Evolutionary conservation across 768 basidiomycete genomes (phyloP), one percentile per base, ranked within the genome.

Genomic region (Amanita phalloides): DNA sequence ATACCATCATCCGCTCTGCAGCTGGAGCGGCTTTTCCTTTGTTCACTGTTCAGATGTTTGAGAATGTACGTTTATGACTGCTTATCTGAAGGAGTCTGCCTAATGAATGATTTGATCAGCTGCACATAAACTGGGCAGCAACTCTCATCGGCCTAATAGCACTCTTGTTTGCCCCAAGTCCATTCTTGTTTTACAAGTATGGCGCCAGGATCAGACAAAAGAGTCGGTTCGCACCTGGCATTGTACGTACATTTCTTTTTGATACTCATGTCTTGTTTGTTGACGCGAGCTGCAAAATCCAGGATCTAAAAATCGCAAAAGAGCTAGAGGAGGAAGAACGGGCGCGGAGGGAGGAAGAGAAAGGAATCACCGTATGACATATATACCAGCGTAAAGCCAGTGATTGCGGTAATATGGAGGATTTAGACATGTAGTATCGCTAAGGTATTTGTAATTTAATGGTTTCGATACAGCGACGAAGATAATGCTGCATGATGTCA

Each of bases 181-280:
- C 85, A 0, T 80, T 84, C 67, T 58, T 84, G 28, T 86, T 88
- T 69, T 84, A 80, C 66, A 76, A 74, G 52, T 86, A 79, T 62
- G 85, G 86, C 1, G 62, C 78, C 1, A 60, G 61, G 35, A 78
- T 88, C 47, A 70, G 86, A 6, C 60, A 65, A n/a, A 68, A 68
- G 53, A 83, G 81, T 57, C 75, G 66, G 54, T 84, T 79, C 56
- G 79, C 82, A 0, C 76, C 75, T 8, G 75, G 75, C 56, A 61
- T 71, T 28, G 72, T 74, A 61, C 53, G 71, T 65, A 1, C 28
- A 1, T 11, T 11, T 17, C 28, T 42, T 10, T 4, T 2, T 2
- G 13, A 11, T 42, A 3, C 8, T 42, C 32, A 33, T 33, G 11
- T 4, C 11, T 10, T 10, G 32, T 33, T 33, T 33, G 32, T 33